Evolutionary conservation across 768 basidiomycete species (phyloP).

Genomic region (Obba rivulosa): DNA sequence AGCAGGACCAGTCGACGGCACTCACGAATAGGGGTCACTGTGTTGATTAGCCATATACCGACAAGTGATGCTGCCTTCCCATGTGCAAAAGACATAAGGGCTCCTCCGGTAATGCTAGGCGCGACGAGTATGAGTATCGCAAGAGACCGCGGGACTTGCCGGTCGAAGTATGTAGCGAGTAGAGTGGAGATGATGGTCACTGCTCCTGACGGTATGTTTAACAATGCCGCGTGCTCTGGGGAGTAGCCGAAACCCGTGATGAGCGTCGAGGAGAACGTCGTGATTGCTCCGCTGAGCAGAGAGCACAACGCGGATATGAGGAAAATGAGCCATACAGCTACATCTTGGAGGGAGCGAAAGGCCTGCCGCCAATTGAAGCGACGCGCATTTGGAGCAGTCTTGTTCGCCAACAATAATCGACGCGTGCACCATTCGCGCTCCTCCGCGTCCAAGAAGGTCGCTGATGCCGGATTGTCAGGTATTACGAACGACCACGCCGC

Average conservation of each 20-base stretch:
- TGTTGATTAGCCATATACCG: constrained; percentile 3
- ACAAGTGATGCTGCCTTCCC: not conserved
- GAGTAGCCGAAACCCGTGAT: constrained; percentile 2
- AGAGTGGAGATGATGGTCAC: not conserved
- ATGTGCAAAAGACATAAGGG: not conserved
- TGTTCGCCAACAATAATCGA: not conserved
- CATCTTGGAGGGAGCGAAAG: not conserved
- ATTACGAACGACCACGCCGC: not conserved
- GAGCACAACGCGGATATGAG: not conserved
- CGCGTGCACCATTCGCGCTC: not conserved
- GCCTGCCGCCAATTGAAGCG: not conserved
- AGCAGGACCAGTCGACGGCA: not conserved
- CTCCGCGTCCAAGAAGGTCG: not conserved
- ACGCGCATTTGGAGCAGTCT: too few relatives aligned
- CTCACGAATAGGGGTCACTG: constrained; percentile 1
- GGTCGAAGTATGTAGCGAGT: not conserved
- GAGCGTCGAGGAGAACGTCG: not conserved
- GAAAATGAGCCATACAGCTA: not conserved
- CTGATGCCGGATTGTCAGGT: not conserved
- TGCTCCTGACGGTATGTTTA: not conserved
- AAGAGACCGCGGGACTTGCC: not conserved
- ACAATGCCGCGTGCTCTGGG: not conserved
- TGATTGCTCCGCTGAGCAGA: not conserved
- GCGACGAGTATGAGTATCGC: not conserved
- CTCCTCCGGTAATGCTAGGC: not conserved